These are phyloP conservation scores for Coffea eugenioides DNA, from an alignment of 257 asterid species.

Conservation along the genomic window DNA sequence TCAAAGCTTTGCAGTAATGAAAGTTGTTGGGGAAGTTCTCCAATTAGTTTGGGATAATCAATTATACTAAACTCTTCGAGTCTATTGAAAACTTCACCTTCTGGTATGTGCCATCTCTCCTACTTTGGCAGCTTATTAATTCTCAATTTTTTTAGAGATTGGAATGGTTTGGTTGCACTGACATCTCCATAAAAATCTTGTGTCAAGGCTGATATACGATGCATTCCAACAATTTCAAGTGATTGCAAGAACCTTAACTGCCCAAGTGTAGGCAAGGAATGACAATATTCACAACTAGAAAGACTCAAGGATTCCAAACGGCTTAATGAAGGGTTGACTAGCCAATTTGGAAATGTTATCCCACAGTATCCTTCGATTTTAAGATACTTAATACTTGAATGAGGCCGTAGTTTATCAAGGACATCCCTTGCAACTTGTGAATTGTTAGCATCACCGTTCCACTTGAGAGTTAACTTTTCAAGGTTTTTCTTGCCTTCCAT, in stretches of 20 bases:
- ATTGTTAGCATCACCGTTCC: neutral
- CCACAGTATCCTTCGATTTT: slow-evolving; percentile 31
- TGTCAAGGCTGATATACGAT: slow-evolving; percentile 24
- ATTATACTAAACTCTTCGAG: slow-evolving; percentile 37
- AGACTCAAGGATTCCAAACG: slow-evolving; percentile 34
- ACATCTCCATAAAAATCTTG: slow-evolving; percentile 32
- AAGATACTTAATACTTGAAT: slow-evolving; percentile 31
- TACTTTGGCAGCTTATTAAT: slow-evolving; percentile 35
- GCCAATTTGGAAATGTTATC: slow-evolving; percentile 38
- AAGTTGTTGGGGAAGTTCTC: slow-evolving; percentile 32
- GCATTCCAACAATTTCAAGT: slow-evolving; percentile 32
- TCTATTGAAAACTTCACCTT: slow-evolving; percentile 21
- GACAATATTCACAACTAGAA: slow-evolving; percentile 33
- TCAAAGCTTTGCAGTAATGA: slow-evolving; percentile 29
- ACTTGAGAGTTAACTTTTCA: slow-evolving; percentile 2
- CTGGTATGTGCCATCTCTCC: slow-evolving; percentile 31
- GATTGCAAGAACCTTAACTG: slow-evolving; percentile 30
- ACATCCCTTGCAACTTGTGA: slow-evolving; percentile 18
- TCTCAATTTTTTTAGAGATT: slow-evolving; percentile 28
- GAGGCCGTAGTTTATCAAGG: slow-evolving; percentile 37
- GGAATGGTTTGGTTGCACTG: slow-evolving; percentile 31
- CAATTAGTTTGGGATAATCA: slow-evolving; percentile 36
- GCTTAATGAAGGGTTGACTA: slow-evolving; percentile 28
- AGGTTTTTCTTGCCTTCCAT: slow-evolving; percentile 19
- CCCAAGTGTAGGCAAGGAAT: slow-evolving; percentile 28